Evolutionary conservation across 106 monocot genomes (phyloP), one percentile per base, ranked within the genome.

Genomic region (Platanthera guangdongensis): DNA sequence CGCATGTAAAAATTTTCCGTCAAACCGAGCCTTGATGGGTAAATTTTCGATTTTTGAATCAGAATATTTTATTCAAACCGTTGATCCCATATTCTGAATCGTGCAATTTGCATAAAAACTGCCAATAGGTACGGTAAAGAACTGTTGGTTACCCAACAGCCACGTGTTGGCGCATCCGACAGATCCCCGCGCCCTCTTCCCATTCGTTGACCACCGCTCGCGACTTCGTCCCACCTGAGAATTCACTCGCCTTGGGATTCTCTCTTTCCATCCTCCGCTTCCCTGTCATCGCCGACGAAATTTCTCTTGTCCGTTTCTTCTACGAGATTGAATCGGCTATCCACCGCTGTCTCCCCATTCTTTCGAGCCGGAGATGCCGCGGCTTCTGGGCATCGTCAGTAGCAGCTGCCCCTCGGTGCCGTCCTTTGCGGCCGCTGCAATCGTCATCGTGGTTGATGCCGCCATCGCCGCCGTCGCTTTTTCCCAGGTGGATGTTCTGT

Each of bases 391-490:
- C 22, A 16, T 57, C 5, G 59, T 9, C n/a, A 32, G 52, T 14
- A 71, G 68, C 12, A 21, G 76, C 4, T 90, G 90, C 85, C 74
- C 86, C 15, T 82, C 90, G 69, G 74, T 78, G 47, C 65, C 83
- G 39, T 46, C 83, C 15, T 8, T 80, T 18, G 84, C 74, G 6
- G 82, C 79, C 5, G 79, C 83, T 11, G 67, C 71, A 10, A 68
- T 85, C n/a, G 85, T 94, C 39, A 77, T 85, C 7, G 77, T 72
- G 15, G 80, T 88, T 70, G 86, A 94, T 10, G 86, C 78, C 10
- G 57, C 78, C 81, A 88, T 90, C 75, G 88, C 88, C 28, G 77
- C 79, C 75, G 59, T 78, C 48, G 86, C 90, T 52, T 90, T 94
- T 81, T 52, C 83, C 16, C 94, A 94, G 88, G 94, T 90, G 4